Base-by-base conservation (phyloP, 2,329 filamentous ascomycete species). In the Trichothecium sympodiale region DNA sequence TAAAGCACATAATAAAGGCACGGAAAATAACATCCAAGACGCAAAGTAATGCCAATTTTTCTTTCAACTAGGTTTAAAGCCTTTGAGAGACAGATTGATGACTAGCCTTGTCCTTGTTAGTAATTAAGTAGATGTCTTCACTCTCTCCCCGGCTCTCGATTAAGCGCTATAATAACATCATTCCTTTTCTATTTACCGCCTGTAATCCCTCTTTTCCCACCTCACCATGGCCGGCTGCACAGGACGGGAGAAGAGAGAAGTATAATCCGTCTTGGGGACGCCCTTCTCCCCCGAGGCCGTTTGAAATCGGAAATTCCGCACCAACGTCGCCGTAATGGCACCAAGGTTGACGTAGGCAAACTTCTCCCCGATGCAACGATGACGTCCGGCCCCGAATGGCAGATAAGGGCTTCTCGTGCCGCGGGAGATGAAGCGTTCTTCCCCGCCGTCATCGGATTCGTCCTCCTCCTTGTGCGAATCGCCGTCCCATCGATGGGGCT, bases 331-430 rank as follows among this genome's bases (percentile, higher is more conserved):
- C 17, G 83, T 56, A 41, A 85, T 83, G 8, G 74, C 74, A 13
- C 69, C 67, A 29, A 85, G 52, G 49, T 85, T 80, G 31, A 81
- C 56, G 46, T 84, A 83, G 1, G 80, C 80, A 53, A 84, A 85
- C 51, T 83, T 80, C 60, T 85, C 81, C 14, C 81, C 81, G 39
- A 86, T 83, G 47, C 81, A 85, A 15, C 81, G 64, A 53, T 86
- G 80, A 31, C 81, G 64, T 1, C 80, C 81, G 0, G 78, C 81
- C 3, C 81, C 81, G 47, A 85, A 85, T 0, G 81, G 81, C 3
- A 84, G 60, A 49, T 83, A 58, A 3, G 52, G 54, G 20, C 56
- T 61, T 25, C 45, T 46, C 2, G 54, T 53, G 16, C 53, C 57
- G 42, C 54, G 56, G 29, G 48, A 49, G 3, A 54, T 46, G 20